Conservation (phyloP, 192 early-diverging fungal genomes). For the Coemansia erecta region DNA sequence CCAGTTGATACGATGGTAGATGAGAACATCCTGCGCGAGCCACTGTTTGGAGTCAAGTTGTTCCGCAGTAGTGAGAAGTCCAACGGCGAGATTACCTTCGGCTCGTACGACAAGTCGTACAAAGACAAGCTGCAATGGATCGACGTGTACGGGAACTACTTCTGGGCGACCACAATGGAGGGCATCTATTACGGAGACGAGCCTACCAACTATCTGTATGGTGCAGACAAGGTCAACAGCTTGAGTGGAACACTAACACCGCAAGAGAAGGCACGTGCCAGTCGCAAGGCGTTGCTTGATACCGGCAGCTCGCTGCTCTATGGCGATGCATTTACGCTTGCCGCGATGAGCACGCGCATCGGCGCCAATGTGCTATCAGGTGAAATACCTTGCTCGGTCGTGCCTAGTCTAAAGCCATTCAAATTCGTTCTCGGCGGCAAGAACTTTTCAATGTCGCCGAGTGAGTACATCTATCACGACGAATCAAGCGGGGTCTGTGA, state of each 20-base stretch:
- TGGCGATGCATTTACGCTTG: constrained; percentile 43
- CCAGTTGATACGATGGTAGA: constrained; percentile 48
- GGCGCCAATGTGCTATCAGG: constrained; percentile 40
- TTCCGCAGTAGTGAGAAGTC: constrained; percentile 24
- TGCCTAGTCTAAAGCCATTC: constrained; percentile 44
- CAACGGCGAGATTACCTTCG: constrained; percentile 55
- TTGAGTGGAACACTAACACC: constrained; percentile 11
- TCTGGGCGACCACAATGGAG: constrained; percentile 58
- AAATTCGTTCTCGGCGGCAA: constrained; percentile 49
- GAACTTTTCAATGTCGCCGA: constrained; percentile 41
- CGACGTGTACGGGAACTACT: constrained; percentile 54
- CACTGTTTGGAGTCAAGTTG: constrained; percentile 47
- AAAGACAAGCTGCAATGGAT: constrained; percentile 53
- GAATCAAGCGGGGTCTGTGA: constrained; percentile 34
- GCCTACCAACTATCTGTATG: constrained; percentile 45
- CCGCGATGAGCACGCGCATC: constrained; percentile 44
- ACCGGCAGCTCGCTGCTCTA: constrained; percentile 51
- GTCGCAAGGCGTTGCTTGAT: constrained; percentile 49
- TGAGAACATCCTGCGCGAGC: constrained; percentile 32
- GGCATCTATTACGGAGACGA: constrained; percentile 51
- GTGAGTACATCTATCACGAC: constrained; percentile 50
- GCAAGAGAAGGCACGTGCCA: constrained; percentile 33
- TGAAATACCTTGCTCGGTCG: constrained; percentile 28
- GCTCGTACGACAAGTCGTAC: constrained; percentile 49
- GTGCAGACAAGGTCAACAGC: constrained; percentile 41